Evolutionary conservation across 1,284 basidiomycete species (phyloP).

Genomic region (Austroboletus rostrupii): DNA sequence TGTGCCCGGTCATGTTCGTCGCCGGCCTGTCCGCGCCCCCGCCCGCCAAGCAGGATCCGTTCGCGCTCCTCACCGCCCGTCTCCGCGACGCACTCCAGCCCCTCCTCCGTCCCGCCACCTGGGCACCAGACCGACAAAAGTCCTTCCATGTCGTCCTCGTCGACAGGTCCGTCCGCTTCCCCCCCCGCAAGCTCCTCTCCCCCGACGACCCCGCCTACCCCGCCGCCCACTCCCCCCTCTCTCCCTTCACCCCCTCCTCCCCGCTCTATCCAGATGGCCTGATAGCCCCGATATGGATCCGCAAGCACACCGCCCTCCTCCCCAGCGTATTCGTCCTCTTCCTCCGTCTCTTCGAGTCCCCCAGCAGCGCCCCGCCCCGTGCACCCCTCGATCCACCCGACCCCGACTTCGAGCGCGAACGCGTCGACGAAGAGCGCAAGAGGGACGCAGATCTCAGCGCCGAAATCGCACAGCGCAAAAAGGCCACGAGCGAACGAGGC

Average conservation of each 20-base stretch:
- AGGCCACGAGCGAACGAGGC: slow-evolving; percentile 74
- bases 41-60: slow-evolving; percentile 49
- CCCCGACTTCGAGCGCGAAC: slow-evolving; percentile 47
- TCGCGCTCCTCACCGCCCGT: slow-evolving; percentile 48
- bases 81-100: slow-evolving; percentile 62
- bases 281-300: slow-evolving; percentile 94
- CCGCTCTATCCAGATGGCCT: slow-evolving; percentile 92
- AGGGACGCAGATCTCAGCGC: slow-evolving; percentile 73
- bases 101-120: slow-evolving; percentile 58
- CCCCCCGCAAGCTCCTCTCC: slow-evolving; percentile 75
- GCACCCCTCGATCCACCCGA: slow-evolving; percentile 55
- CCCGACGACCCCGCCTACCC: slow-evolving; percentile 49
- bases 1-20: slow-evolving; percentile 89
- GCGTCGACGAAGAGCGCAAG: slow-evolving; percentile 64
- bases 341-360: slow-evolving; percentile 72
- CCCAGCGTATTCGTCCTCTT: slow-evolving; percentile 93
- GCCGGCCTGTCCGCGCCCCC: slow-evolving; percentile 60
- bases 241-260: slow-evolving; percentile 82
- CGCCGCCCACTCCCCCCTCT: slow-evolving; percentile 79
- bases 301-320: slow-evolving; percentile 89
- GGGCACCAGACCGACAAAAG: slow-evolving; percentile 63
- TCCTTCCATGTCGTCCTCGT: slow-evolving; percentile 81
- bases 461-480: slow-evolving; percentile 78
- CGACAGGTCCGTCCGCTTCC: slow-evolving; percentile 79
- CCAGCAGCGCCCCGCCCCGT: slow-evolving; percentile 34